Percentiles rank a stretch among this genome's conserved stretches.
Evolutionary conservation across 805 yeast genomes (phyloP).

Genomic region (Saccharomyces cerevisiae): DNA sequence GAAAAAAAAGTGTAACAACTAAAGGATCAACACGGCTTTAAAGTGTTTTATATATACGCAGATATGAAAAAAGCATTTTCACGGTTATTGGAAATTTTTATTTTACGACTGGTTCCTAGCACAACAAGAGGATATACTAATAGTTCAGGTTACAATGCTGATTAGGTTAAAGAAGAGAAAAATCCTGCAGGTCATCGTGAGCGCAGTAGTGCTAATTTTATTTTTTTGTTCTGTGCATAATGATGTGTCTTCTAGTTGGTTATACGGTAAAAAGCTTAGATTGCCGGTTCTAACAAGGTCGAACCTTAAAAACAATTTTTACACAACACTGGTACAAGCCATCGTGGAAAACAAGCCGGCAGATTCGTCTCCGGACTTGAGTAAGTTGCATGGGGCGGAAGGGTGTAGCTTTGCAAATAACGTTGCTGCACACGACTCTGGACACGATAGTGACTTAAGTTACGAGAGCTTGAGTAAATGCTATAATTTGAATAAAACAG

Average conservation of each 20-base stretch:
- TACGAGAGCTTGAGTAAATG: slow-evolving; percentile 15
- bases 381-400: background rate
- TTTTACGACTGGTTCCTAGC: background rate
- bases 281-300: background rate
- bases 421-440: slow-evolving; percentile 2
- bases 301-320: background rate
- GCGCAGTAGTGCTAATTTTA: background rate
- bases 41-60: background rate
- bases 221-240: background rate
- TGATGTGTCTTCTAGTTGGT: background rate
- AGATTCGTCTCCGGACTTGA: background rate
- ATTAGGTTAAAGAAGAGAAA: background rate
- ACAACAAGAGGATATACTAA: background rate
- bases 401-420: slow-evolving; percentile 1
- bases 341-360: background rate
- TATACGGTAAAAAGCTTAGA: background rate
- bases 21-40: background rate
- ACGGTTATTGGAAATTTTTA: background rate
- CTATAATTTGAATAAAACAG: slow-evolving; percentile 4
- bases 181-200: background rate
- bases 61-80: background rate
- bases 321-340: background rate
- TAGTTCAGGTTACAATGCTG: background rate
- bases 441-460: slow-evolving; percentile 2
- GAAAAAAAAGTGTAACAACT: background rate